phyloP scores from a whole-genome alignment of 352 stramenopile species.

The Phytophthora capsici region DNA sequence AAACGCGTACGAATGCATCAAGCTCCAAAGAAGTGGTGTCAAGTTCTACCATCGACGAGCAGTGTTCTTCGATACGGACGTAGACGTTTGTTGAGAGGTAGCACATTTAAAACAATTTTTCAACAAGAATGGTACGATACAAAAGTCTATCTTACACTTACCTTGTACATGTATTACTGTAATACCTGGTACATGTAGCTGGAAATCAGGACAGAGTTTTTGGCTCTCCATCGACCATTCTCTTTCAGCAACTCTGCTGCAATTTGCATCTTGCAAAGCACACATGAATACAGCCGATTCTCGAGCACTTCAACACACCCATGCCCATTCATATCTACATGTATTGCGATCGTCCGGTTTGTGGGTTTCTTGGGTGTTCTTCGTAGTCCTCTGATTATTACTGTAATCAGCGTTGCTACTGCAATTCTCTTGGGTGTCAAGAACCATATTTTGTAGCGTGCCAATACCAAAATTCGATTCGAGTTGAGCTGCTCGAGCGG shows the following conservation, averaged over 20 bases:
- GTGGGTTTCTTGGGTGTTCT: neutral
- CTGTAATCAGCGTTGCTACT: no score
- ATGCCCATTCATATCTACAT: no score
- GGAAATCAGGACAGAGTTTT: no score
- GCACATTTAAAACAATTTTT: constrained; percentile 1
- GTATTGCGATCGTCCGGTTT: neutral
- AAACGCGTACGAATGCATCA: neutral
- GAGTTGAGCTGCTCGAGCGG: neutral
- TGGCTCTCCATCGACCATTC: no score
- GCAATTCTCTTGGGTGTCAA: no score
- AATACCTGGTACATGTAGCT: no score
- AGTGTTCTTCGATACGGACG: constrained; percentile 4
- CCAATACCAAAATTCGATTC: neutral
- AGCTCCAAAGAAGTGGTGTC: neutral
- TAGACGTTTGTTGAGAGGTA: neutral
- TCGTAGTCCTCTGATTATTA: no score
- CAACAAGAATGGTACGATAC: no score
- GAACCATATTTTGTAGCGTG: no score
- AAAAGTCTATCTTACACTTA: no score
- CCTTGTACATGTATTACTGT: no score
- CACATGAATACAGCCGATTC: neutral
- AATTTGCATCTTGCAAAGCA: neutral
- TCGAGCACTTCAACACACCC: neutral
- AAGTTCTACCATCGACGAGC: constrained; percentile 4
- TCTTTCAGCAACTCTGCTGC: neutral